These are phyloP conservation scores for Trichophyton schoenleinii DNA, from an alignment of 2,329 filamentous ascomycete genomes.

Conservation along the genomic window DNA sequence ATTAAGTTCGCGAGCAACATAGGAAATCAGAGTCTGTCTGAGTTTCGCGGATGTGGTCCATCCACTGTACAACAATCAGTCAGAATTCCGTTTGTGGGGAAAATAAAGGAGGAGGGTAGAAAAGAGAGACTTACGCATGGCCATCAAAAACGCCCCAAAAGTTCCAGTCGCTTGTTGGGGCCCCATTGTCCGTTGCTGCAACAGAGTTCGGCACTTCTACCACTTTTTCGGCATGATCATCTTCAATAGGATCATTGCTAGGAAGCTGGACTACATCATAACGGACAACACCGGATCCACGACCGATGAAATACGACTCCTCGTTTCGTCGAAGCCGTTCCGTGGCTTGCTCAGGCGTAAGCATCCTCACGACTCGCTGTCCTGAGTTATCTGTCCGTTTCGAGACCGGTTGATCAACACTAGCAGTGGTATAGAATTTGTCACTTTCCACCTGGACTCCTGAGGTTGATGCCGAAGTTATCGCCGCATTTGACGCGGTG, in stretches of 20 bases:
- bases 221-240: slow-evolving; percentile 96
- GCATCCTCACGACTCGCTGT: slow-evolving; percentile 82
- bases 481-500: slow-evolving; percentile 16
- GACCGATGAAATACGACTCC: slow-evolving; percentile 78
- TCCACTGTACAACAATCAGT: slow-evolving; percentile 45
- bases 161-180: slow-evolving; percentile 79
- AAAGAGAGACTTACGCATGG: slow-evolving; percentile 55
- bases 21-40: slow-evolving; percentile 80
- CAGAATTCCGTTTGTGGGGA: neutral
- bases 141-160: slow-evolving; percentile 99
- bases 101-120: neutral
- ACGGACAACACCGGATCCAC: slow-evolving; percentile 80
- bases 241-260: slow-evolving; percentile 95
- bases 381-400: slow-evolving; percentile 80
- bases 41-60: slow-evolving; percentile 98
- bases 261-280: slow-evolving; percentile 92
- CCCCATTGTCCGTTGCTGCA: slow-evolving; percentile 42
- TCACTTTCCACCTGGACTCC: slow-evolving; percentile 76
- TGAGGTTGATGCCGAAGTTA: slow-evolving; percentile 42
- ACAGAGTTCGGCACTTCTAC: slow-evolving; percentile 65
- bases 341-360: slow-evolving; percentile 87
- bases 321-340: slow-evolving; percentile 79
- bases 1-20: slow-evolving; percentile 86
- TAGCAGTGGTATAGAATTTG: slow-evolving; percentile 74
- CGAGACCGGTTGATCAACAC: slow-evolving; percentile 72